phyloP scores from a whole-genome alignment of 371 early-diverging fungal species.

The Mucor saturninus region DNA sequence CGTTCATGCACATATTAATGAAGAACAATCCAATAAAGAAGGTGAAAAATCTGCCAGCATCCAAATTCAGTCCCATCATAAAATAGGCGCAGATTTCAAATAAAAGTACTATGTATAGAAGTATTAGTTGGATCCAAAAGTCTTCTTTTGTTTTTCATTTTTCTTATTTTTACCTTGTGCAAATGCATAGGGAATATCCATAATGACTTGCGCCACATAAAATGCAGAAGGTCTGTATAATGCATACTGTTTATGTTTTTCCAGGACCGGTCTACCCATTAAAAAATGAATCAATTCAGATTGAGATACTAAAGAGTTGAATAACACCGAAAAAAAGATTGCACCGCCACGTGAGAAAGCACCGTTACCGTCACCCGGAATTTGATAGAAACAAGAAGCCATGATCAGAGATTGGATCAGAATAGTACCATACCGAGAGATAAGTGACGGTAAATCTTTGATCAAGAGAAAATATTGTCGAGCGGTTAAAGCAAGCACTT shows the following conservation, averaged over 20 bases:
- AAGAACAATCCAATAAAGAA: slow-evolving; percentile 53
- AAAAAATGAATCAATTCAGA: slow-evolving; percentile 56
- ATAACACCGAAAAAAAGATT: slow-evolving; percentile 59
- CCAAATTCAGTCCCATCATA: slow-evolving; percentile 57
- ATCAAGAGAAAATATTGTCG: slow-evolving; percentile 65
- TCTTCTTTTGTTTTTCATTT: too few relatives aligned
- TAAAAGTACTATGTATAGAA: slow-evolving; percentile 29
- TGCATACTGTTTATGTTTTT: slow-evolving; percentile 72
- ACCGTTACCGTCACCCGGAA: slow-evolving; percentile 57
- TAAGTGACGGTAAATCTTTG: slow-evolving; percentile 53
- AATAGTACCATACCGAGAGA: slow-evolving; percentile 63
- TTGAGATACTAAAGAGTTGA: slow-evolving; percentile 59
- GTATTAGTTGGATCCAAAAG: slow-evolving; percentile 5
- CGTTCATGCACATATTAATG: slow-evolving; percentile 58
- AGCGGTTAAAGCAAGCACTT: slow-evolving; percentile 61
- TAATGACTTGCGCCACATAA: slow-evolving; percentile 61
- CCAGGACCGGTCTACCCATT: slow-evolving; percentile 63
- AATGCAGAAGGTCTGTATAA: slow-evolving; percentile 69
- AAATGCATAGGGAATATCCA: slow-evolving; percentile 43
- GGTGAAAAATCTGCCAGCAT: slow-evolving; percentile 55
- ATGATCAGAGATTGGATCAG: slow-evolving; percentile 70
- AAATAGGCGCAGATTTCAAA: slow-evolving; percentile 65
- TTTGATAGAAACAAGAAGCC: slow-evolving; percentile 67
- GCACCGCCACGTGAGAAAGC: slow-evolving; percentile 78
- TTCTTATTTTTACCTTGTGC: slow-evolving; percentile 21